Conservation (phyloP, 192 early-diverging fungal species). For the Haplosporangium gracile region DNA sequence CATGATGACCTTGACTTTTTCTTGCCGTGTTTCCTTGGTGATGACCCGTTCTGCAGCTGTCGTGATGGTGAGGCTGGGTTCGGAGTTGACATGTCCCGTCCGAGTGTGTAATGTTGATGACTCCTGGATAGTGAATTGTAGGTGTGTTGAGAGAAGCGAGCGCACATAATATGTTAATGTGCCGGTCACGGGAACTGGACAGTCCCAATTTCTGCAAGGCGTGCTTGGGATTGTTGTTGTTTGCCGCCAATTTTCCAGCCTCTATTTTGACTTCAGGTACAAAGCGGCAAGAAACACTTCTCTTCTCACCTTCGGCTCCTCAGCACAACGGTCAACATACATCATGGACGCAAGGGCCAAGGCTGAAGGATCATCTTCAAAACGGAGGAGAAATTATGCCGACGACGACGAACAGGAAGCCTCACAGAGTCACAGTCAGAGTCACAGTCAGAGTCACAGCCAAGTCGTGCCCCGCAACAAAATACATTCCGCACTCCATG, state of each 20-base stretch:
- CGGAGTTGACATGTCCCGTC: not conserved
- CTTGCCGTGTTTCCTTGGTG: slow-evolving; percentile 43
- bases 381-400: slow-evolving; percentile 4
- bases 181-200: not conserved
- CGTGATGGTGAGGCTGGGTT: slow-evolving; percentile 8
- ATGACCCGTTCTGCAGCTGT: slow-evolving; percentile 15
- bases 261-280: not conserved
- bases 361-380: slow-evolving; percentile 23
- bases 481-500: slow-evolving; percentile 10
- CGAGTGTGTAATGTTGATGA: not conserved
- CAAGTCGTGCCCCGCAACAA: slow-evolving; percentile 13
- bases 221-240: not conserved
- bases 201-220: not conserved
- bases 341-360: slow-evolving; percentile 17
- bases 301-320: not conserved
- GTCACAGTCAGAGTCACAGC: slow-evolving; percentile 6
- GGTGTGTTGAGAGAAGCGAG: not conserved
- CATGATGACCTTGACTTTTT: slow-evolving; percentile 54
- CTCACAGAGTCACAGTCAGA: slow-evolving; percentile 1
- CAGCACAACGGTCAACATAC: not conserved
- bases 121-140: not conserved
- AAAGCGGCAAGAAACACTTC: not conserved
- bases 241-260: not conserved
- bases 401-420: not conserved
- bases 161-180: too few species aligned